Evolutionary conservation across 208 protist genomes (phyloP).

Genomic region (Trypanosoma melophagium): DNA sequence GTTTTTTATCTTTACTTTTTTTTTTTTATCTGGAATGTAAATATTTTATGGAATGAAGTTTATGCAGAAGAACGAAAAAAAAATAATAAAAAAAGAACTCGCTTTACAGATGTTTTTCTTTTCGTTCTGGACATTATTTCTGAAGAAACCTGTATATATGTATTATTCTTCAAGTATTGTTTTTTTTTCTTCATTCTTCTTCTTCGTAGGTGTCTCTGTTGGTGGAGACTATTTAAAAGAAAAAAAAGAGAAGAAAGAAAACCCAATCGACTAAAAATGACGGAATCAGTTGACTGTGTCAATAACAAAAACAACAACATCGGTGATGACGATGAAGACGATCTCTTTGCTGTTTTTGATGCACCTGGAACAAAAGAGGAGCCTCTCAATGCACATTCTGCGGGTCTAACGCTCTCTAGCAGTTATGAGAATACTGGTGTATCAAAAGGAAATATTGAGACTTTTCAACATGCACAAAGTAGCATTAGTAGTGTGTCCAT

Average conservation of each 20-base stretch:
- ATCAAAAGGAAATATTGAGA: background rate
- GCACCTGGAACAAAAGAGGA: background rate
- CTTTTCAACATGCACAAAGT: background rate
- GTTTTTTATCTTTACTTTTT: too few species aligned
- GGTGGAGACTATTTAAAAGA: background rate
- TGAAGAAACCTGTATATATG: too few species aligned
- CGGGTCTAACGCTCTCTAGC: background rate
- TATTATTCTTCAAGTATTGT: too few species aligned
- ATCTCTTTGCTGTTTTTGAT: slow-evolving; percentile 55
- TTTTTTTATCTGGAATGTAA: too few species aligned
- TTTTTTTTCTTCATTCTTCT: background rate
- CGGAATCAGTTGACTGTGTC: background rate
- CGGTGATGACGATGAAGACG: slow-evolving; percentile 42
- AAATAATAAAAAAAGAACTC: too few species aligned
- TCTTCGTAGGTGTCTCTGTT: background rate
- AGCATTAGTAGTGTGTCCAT: slow-evolving; percentile 7
- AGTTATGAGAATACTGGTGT: background rate
- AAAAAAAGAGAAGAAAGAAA: slow-evolving; percentile 7
- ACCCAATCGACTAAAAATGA: background rate
- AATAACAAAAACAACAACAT: background rate
- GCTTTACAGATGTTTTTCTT: too few species aligned
- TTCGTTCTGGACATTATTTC: too few species aligned
- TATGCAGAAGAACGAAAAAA: too few species aligned
- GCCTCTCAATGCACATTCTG: slow-evolving; percentile 19
- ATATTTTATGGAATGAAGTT: too few species aligned